Percentiles rank a stretch among this genome's conserved stretches.
Conservation (phyloP, 1,284 basidiomycete genomes). For the Puccinia triticina region DNA sequence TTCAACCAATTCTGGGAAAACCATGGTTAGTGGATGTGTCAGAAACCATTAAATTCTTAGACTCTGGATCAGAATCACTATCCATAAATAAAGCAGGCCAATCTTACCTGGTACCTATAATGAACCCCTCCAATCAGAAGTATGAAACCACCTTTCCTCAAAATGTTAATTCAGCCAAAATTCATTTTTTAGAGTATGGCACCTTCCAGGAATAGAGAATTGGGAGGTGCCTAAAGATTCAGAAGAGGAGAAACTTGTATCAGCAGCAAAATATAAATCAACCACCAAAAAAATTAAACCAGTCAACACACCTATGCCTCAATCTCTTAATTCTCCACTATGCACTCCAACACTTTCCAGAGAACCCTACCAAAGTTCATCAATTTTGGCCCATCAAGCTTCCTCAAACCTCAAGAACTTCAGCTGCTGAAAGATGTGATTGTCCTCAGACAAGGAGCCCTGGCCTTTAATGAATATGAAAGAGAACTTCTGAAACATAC, state of each 20-base stretch:
- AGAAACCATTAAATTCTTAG: background rate
- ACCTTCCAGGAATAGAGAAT: background rate
- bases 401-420: conserved; percentile 1
- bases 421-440: too few species aligned
- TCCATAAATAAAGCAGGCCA: background rate
- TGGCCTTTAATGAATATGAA: conserved; percentile 6
- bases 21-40: background rate
- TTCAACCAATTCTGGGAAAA: background rate
- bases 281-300: too few species aligned
- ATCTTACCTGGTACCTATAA: background rate
- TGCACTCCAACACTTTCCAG: conserved; percentile 3
- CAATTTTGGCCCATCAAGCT: conserved; percentile 15
- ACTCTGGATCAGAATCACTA: background rate
- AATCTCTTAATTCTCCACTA: background rate
- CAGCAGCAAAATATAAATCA: too few species aligned
- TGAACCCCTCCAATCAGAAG: background rate
- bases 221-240: conserved; percentile 14
- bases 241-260: conserved; percentile 21
- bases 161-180: background rate
- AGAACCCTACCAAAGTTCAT: background rate
- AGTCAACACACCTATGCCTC: background rate
- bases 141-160: background rate
- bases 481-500: conserved; percentile 23
- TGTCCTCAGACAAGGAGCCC: too few species aligned
- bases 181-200: conserved; percentile 14